Conservation (phyloP, 257 asterid genomes). For the Pogostemon cablin region DNA sequence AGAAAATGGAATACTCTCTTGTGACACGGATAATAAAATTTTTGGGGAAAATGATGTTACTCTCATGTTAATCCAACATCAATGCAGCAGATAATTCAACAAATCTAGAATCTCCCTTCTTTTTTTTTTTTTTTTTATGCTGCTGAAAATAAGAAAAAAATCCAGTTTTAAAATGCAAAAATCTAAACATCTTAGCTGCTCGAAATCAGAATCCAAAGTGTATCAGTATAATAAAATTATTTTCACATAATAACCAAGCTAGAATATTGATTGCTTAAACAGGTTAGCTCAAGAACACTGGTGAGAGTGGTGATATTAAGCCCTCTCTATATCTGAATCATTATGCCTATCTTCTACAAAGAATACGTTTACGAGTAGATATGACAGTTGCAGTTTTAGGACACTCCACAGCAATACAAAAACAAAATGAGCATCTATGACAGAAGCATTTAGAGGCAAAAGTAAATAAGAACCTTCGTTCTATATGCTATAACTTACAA, state of each 20-base stretch:
- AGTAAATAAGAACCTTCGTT: conserved; percentile 46
- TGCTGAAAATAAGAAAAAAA: background rate
- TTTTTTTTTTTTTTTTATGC: background rate
- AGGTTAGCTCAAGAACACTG: conserved; percentile 7
- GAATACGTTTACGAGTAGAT: conserved; percentile 38
- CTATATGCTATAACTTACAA: conserved; percentile 38
- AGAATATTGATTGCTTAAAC: background rate
- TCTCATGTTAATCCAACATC: background rate
- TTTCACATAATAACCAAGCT: conserved; percentile 13
- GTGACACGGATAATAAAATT: too few species aligned
- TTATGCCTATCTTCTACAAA: conserved; percentile 42
- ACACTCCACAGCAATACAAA: conserved; percentile 34
- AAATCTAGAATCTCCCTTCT: background rate
- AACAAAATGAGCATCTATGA: conserved; percentile 34
- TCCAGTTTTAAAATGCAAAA: conserved; percentile 4
- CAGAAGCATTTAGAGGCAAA: conserved; percentile 37
- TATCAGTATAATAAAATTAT: conserved; percentile 5
- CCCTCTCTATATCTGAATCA: conserved; percentile 20
- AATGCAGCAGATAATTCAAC: background rate
- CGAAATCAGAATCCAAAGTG: conserved; percentile 12
- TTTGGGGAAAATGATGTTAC: background rate
- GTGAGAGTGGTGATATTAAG: conserved; percentile 13
- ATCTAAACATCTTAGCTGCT: background rate
- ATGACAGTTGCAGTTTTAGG: conserved; percentile 17
- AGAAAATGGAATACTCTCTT: too few species aligned